Evolutionary conservation across 192 early-diverging fungal genomes (phyloP).

Genomic region (Coemansia sp.): DNA sequence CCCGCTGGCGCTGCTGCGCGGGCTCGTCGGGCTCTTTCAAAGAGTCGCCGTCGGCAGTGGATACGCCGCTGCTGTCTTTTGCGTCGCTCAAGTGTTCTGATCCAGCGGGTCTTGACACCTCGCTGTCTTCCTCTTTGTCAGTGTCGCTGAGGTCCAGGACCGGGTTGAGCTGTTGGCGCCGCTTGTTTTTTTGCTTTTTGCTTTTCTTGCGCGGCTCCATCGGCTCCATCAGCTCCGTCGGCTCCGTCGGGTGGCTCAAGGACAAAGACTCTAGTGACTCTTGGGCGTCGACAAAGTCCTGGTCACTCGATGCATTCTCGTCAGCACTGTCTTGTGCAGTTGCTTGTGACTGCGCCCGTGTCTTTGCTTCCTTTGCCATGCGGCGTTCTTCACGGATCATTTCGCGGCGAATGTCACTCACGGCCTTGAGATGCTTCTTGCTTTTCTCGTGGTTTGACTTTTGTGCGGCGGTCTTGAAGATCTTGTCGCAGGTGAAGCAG

Average conservation of each 20-base stretch:
- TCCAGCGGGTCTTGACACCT: conserved; percentile 20
- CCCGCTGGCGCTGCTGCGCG: conserved; percentile 4
- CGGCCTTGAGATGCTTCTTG: conserved; percentile 81
- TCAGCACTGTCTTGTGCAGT: no score
- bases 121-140: background rate
- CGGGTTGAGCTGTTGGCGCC: conserved; percentile 11
- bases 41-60: conserved; percentile 17
- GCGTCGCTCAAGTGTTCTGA: conserved; percentile 8
- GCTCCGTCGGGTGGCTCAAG: background rate
- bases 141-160: no score
- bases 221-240: conserved; percentile 20
- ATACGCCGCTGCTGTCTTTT: conserved; percentile 21
- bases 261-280: background rate
- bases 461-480: conserved; percentile 77
- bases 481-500: conserved; percentile 87
- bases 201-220: conserved; percentile 43
- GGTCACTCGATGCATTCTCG: background rate
- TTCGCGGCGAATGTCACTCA: conserved; percentile 67
- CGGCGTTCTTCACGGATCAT: conserved; percentile 67
- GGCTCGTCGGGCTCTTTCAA: no score
- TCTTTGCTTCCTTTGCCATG: conserved; percentile 25
- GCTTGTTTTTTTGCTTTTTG: conserved; percentile 49
- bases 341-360: conserved; percentile 6
- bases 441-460: conserved; percentile 82
- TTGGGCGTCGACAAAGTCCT: background rate